phyloP scores from a whole-genome alignment of 495 filamentous ascomycete genomes.

The Hypoxylon lenormandii region DNA sequence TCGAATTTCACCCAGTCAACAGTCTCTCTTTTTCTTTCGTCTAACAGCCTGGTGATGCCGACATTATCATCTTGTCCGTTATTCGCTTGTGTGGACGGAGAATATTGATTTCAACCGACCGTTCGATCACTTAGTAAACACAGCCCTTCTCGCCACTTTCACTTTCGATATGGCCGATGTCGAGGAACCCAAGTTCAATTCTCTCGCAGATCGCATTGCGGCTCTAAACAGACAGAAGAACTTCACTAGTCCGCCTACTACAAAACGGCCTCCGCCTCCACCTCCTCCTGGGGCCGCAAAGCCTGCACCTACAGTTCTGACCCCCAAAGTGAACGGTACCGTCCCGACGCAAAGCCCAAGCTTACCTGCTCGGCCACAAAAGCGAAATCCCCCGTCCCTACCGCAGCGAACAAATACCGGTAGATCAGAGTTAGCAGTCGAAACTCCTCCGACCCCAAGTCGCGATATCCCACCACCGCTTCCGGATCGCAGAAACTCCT shows the following conservation, averaged over 20 bases:
- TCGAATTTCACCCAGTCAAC: neutral
- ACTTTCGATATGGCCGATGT: slow-evolving; percentile 62
- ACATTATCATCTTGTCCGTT: neutral
- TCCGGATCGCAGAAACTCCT: slow-evolving; percentile 51
- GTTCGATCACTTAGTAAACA: no score
- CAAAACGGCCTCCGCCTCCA: slow-evolving; percentile 63
- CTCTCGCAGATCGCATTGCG: slow-evolving; percentile 67
- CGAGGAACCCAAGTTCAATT: slow-evolving; percentile 66
- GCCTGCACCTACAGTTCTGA: slow-evolving; percentile 39
- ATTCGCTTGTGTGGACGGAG: neutral
- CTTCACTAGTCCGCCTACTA: slow-evolving; percentile 55
- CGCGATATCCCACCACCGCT: slow-evolving; percentile 55
- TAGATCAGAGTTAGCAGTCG: slow-evolving; percentile 31
- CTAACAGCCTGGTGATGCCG: neutral
- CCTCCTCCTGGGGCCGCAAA: slow-evolving; percentile 55
- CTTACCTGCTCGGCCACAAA: slow-evolving; percentile 54
- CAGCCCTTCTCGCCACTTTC: neutral
- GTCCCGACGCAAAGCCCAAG: slow-evolving; percentile 48
- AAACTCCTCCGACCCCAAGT: slow-evolving; percentile 37
- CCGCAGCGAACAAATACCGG: slow-evolving; percentile 58
- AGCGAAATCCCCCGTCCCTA: slow-evolving; percentile 52
- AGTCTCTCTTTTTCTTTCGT: neutral
- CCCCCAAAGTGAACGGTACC: slow-evolving; percentile 42
- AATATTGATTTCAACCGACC: no score
- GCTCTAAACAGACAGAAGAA: slow-evolving; percentile 67